Evolutionary conservation across 371 early-diverging fungal species (phyloP).

Genomic region (Batkoa obscura): DNA sequence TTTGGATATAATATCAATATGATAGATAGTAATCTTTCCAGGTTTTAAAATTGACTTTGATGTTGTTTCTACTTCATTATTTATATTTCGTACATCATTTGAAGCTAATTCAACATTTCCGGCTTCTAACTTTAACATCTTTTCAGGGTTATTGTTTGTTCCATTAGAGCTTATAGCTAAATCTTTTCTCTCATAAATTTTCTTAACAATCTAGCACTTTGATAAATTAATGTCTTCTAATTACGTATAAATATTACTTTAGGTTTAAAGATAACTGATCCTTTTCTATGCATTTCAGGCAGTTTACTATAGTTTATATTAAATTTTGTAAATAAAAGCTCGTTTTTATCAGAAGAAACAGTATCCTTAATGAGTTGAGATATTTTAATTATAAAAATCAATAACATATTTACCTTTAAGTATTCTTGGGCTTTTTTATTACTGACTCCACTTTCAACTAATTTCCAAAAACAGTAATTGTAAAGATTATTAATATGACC

Average conservation of each 20-base stretch:
- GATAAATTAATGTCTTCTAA: neutral
- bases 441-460: conserved; percentile 51
- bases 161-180: neutral
- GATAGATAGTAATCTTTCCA: conserved; percentile 26
- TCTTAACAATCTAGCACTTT: neutral
- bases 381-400: no score
- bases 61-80: conserved; percentile 1
- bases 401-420: conserved; percentile 2
- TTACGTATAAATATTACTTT: conserved; percentile 15
- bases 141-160: conserved; percentile 3
- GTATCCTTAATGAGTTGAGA: conserved; percentile 28
- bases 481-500: conserved; percentile 75
- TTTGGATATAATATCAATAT: conserved; percentile 74
- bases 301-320: conserved; percentile 75
- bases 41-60: conserved; percentile 18
- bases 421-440: conserved; percentile 39
- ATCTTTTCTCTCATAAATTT: neutral
- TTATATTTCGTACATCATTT: conserved; percentile 1
- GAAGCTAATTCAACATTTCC: neutral
- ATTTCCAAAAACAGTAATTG: conserved; percentile 85
- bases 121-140: conserved; percentile 1
- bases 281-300: conserved; percentile 67
- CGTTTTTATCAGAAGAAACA: conserved; percentile 72
- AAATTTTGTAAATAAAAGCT: conserved; percentile 63
- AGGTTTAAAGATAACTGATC: conserved; percentile 51